These are phyloP conservation scores for Microsporum ferrugineum DNA, from an alignment of 2,329 filamentous ascomycete species.

Conservation along the genomic window DNA sequence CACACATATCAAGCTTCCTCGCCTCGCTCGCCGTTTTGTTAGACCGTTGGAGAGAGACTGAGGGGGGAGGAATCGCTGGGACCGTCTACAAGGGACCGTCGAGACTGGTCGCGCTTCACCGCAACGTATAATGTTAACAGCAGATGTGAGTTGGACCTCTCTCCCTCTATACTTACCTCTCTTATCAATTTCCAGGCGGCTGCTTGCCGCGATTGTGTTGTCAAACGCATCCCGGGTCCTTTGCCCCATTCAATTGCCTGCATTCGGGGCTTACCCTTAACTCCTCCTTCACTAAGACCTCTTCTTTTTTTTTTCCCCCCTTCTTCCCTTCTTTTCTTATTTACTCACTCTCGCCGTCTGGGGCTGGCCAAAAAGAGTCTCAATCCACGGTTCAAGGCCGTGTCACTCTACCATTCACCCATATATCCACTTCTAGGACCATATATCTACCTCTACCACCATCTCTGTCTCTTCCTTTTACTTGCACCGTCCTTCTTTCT, in stretches of 20 bases:
- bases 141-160: constrained; percentile 25
- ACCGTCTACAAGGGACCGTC: not conserved
- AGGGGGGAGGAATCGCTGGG: not conserved
- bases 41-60: not conserved
- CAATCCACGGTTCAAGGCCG: not conserved
- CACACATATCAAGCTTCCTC: not conserved
- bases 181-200: constrained; percentile 12
- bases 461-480: not conserved
- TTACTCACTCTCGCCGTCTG: not conserved
- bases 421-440: not conserved
- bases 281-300: constrained; percentile 2
- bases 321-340: not conserved
- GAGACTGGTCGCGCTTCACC: constrained; percentile 9
- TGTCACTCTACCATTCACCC: not conserved
- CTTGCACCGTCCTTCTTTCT: not conserved
- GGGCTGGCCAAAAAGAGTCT: not conserved
- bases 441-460: not conserved
- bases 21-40: not conserved
- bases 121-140: constrained; percentile 26
- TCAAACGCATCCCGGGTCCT: constrained; percentile 26
- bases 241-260: constrained; percentile 12
- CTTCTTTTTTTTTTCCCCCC: constrained; percentile 3
- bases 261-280: constrained; percentile 5
- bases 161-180: not conserved
- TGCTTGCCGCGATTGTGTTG: constrained; percentile 22